Conservation (phyloP, 2,329 filamentous ascomycete genomes). For the Pseudopyricularia cyperi region DNA sequence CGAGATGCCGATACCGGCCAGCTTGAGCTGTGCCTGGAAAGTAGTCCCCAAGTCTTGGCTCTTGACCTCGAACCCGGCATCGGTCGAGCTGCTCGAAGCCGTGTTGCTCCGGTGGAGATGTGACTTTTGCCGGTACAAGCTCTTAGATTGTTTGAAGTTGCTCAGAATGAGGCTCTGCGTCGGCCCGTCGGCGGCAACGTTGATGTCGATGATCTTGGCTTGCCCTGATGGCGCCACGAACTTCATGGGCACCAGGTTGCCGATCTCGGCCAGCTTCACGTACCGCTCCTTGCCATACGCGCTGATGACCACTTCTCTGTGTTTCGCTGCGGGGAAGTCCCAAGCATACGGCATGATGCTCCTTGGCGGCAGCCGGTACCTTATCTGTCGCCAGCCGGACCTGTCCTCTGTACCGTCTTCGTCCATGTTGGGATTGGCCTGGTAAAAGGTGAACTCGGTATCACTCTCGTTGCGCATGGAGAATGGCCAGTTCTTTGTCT, state of each 20-base stretch:
- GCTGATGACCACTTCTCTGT: conserved; percentile 79
- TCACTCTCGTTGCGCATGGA: conserved; percentile 98
- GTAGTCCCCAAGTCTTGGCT: conserved; percentile 77
- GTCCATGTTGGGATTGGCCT: conserved; percentile 83
- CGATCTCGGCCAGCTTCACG: conserved; percentile 91
- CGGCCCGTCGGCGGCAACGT: conserved; percentile 87
- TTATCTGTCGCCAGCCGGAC: conserved; percentile 82
- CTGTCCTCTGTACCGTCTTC: conserved; percentile 76
- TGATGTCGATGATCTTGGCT: conserved; percentile 89
- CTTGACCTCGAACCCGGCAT: conserved; percentile 76
- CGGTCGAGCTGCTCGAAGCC: conserved; percentile 34
- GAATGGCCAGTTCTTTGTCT: conserved; percentile 94
- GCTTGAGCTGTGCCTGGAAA: conserved; percentile 76
- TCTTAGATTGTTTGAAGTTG: conserved; percentile 87
- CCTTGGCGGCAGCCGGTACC: conserved; percentile 80
- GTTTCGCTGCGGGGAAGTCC: conserved; percentile 97
- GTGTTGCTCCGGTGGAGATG: conserved; percentile 20
- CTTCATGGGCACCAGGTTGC: conserved; percentile 90
- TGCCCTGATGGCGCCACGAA: conserved; percentile 54
- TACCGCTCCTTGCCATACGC: conserved; percentile 73
- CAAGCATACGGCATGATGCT: conserved; percentile 99
- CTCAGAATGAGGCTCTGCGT: conserved; percentile 90
- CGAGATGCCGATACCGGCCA: conserved; percentile 86
- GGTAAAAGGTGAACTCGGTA: conserved; percentile 91
- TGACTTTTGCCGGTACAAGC: conserved; percentile 60